Conservation (phyloP, 1,284 basidiomycete genomes). For the Papiliotrema nemorosa region DNA sequence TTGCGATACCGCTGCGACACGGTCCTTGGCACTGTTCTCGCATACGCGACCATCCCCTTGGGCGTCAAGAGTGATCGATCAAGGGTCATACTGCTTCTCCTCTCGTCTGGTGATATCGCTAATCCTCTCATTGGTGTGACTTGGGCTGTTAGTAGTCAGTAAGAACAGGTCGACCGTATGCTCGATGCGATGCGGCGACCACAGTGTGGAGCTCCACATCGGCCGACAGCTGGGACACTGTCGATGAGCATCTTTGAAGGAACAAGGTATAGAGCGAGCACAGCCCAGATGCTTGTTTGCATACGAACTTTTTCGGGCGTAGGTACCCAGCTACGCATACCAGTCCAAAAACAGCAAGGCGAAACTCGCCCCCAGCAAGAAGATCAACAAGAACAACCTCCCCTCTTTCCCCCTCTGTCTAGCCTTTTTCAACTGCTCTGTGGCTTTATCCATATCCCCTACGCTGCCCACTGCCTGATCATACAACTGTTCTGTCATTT, state of each 20-base stretch:
- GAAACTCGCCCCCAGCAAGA: conserved; percentile 54
- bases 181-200: no score
- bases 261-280: no score
- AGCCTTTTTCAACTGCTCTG: conserved; percentile 55
- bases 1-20: background rate
- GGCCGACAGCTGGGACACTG: no score
- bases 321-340: conserved; percentile 35
- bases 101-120: background rate
- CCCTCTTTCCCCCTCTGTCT: conserved; percentile 54
- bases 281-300: no score
- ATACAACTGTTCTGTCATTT: conserved; percentile 54
- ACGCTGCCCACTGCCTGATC: conserved; percentile 55
- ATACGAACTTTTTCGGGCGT: no score
- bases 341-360: conserved; percentile 56
- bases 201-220: no score
- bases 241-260: no score
- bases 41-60: background rate
- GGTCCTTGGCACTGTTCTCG: background rate
- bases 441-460: conserved; percentile 53
- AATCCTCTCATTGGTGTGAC: background rate
- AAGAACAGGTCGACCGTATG: no score
- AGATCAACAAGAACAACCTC: conserved; percentile 54
- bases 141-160: no score
- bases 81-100: background rate
- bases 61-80: background rate